Evolutionary conservation across 2,329 filamentous ascomycete genomes (phyloP).

Genomic region (Macrophomina pseudophaseolina): DNA sequence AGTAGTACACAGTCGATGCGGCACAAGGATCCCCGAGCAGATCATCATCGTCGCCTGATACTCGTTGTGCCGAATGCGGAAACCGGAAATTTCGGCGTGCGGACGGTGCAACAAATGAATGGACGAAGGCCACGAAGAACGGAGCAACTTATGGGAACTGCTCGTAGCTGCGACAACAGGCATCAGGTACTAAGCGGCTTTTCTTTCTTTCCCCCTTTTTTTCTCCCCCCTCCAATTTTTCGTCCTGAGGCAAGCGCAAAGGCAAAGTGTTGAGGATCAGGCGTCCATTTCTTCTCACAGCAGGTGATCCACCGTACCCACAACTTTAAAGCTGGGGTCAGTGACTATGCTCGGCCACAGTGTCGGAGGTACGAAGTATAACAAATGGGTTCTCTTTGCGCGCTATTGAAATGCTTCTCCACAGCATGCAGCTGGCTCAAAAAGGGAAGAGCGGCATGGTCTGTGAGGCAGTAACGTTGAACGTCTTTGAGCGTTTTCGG

Average conservation of each 20-base stretch:
- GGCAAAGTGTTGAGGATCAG: neutral
- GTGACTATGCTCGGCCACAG: neutral
- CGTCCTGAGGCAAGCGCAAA: too few relatives aligned
- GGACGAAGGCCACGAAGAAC: too few relatives aligned
- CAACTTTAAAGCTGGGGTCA: neutral
- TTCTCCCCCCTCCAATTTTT: too few relatives aligned
- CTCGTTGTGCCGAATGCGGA: neutral
- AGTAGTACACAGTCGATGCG: too few relatives aligned
- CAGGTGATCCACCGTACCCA: neutral
- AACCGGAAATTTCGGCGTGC: neutral
- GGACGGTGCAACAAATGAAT: too few relatives aligned
- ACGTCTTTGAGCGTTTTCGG: conserved; percentile 2
- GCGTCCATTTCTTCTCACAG: neutral
- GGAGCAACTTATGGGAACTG: too few relatives aligned
- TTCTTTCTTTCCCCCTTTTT: too few relatives aligned
- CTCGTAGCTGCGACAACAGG: too few relatives aligned
- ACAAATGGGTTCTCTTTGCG: neutral
- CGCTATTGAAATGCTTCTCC: neutral
- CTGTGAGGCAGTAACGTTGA: neutral
- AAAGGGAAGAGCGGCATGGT: neutral
- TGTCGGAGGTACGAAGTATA: conserved; percentile 3
- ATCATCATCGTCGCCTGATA: neutral
- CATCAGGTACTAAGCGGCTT: too few relatives aligned
- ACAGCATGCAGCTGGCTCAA: neutral
- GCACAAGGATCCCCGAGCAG: neutral